A percentile compares a stretch with the other conserved stretches of the same genome.
phyloP scores from a whole-genome alignment of 1,284 basidiomycete genomes.

The Hemileia vastatrix region DNA sequence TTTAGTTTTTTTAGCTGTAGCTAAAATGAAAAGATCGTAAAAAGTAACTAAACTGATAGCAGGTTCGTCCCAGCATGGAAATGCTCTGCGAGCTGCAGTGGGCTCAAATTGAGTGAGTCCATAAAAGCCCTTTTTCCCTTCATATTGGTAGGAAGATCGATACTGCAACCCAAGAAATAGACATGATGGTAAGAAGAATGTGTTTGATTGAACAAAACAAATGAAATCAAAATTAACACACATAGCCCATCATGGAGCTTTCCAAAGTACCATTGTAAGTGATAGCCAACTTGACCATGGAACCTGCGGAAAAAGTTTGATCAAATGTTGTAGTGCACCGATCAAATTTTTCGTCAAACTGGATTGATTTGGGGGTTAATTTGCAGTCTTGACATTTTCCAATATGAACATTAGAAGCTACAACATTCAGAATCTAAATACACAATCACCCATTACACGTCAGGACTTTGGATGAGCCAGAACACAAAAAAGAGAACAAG shows the following conservation, averaged over 20 bases:
- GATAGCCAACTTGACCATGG: conserved; percentile 14
- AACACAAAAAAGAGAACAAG: too few species aligned
- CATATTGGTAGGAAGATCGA: conserved; percentile 14
- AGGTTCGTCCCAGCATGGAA: conserved; percentile 78
- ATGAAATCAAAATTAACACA: too few species aligned
- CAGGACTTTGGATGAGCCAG: too few species aligned
- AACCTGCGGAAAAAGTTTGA: conserved; percentile 3
- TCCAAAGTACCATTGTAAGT: conserved; percentile 20
- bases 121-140: conserved; percentile 31
- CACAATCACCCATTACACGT: too few species aligned
- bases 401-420: conserved; percentile 12
- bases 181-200: too few species aligned
- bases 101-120: conserved; percentile 54
- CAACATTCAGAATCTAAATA: conserved; percentile 10
- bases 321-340: conserved; percentile 10
- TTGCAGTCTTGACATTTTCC: background rate
- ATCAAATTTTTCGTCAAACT: conserved; percentile 21
- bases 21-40: too few species aligned
- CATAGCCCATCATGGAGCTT: conserved; percentile 24
- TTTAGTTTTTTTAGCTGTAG: background rate
- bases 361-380: conserved; percentile 9
- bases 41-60: conserved; percentile 53
- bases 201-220: too few species aligned
- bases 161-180: too few species aligned
- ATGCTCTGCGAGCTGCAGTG: conserved; percentile 61